These are phyloP conservation scores for Cephaloascus fragrans DNA, from an alignment of 805 yeast species.

Conservation along the genomic window DNA sequence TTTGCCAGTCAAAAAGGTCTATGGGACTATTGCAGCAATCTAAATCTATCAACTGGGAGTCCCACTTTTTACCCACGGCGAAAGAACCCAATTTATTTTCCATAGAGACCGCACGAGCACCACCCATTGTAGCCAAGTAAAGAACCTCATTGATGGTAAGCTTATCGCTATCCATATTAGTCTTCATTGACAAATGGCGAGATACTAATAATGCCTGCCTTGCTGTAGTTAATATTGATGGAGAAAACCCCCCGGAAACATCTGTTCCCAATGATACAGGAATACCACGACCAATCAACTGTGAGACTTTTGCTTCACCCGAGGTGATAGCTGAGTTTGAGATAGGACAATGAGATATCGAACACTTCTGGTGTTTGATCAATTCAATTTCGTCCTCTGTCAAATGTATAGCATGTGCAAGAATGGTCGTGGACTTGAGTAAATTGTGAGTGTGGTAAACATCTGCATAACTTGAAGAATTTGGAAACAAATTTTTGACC, in stretches of 20 bases:
- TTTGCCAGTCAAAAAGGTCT: conserved; percentile 71
- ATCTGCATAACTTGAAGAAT: conserved; percentile 55
- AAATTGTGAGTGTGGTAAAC: conserved; percentile 64
- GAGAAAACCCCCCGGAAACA: conserved; percentile 68
- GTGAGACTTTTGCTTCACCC: conserved; percentile 80
- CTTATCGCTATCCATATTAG: conserved; percentile 33
- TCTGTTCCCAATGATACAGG: conserved; percentile 81
- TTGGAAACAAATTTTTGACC: conserved; percentile 68
- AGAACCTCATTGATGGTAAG: conserved; percentile 63
- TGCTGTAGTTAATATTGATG: conserved; percentile 54
- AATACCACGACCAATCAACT: conserved; percentile 52
- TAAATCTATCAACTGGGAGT: conserved; percentile 70
- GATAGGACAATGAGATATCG: conserved; percentile 89
- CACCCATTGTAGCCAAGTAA: conserved; percentile 81
- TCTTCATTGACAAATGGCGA: conserved; percentile 55
- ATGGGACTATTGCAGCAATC: conserved; percentile 43
- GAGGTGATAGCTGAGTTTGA: conserved; percentile 82
- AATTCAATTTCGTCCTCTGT: conserved; percentile 51
- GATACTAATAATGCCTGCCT: conserved; percentile 67
- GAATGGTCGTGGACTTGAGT: conserved; percentile 54
- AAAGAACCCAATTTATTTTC: conserved; percentile 58
- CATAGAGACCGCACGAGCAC: conserved; percentile 67
- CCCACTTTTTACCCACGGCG: conserved; percentile 71
- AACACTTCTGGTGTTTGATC: conserved; percentile 45
- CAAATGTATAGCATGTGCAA: conserved; percentile 87